Base-by-base conservation (phyloP, 306 rosid species). In the Senna tora region DNA sequence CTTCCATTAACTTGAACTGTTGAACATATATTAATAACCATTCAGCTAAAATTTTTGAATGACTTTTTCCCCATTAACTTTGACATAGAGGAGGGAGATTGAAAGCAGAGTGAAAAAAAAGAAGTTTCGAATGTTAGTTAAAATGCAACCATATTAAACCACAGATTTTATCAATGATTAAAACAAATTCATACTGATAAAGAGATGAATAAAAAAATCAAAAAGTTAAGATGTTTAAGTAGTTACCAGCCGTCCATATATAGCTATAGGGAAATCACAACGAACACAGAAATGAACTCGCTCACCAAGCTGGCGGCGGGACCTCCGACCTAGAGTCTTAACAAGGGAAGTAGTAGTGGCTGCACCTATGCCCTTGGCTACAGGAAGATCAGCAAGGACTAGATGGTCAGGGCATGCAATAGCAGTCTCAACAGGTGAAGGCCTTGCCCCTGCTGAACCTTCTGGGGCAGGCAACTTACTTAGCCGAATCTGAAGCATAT, bases 401-500 rank as follows among this genome's bases (percentile, higher is more conserved):
- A 95, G 88, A 82, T 95, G 99, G 74, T 95, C 97, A 16, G 99
- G 97, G 81, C 99, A 95, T 0, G 97, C 97, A n/a, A 92, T 95
- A 74, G 88, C 96, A 62, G 84, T 84, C 84, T 92, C 99, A 20
- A 73, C 85, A 6, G 90, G 88, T 16, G 86, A 56, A 39, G 78
- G 79, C 79, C 90, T 95, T 16, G 34, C 79, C 67, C 89, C 90
- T 50, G 84, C 85, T 14, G 82, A 78, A 33, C 89, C 85, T 67
- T 92, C 97, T 7, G 89, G 63, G 5, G 87, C 73, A 9, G 96
- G 84, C 72, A 75, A 60, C 82, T 79, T 89, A 60, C 89, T 89
- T 72, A 95, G 97, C 64, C 97, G 96, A 75, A 95, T 95, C 85
- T 91, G 99, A 81, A 95, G 97, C 99, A 92, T 92, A 55, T 82